Percentiles rank a stretch among this genome's conserved stretches.
phyloP scores from a whole-genome alignment of 2,329 filamentous ascomycete species.

The Lecanicillium sp. region DNA sequence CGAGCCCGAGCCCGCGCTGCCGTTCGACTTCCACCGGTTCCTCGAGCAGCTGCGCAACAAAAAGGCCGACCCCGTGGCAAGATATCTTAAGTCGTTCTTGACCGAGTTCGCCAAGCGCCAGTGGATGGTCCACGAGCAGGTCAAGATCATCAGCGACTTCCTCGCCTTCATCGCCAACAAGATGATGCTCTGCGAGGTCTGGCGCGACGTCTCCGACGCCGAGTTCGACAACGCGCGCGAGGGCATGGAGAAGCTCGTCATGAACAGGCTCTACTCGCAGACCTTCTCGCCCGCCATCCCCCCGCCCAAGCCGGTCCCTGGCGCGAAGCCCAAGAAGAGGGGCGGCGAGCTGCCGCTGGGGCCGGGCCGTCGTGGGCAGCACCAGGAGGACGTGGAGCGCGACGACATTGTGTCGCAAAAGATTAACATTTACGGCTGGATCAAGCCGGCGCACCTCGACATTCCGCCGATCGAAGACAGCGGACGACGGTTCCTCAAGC shows the following conservation, averaged over 20 bases:
- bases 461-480: constrained; percentile 80
- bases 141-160: constrained; percentile 97
- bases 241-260: constrained; percentile 98
- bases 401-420: constrained; percentile 96
- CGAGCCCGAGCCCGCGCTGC: constrained; percentile 74
- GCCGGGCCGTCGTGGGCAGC: constrained; percentile 84
- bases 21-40: constrained; percentile 97
- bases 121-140: constrained; percentile 99
- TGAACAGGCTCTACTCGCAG: constrained; percentile 93
- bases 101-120: constrained; percentile 94
- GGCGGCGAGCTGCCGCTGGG: constrained; percentile 64
- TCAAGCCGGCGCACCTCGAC: constrained; percentile 87
- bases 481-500: constrained; percentile 76
- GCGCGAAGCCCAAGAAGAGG: constrained; percentile 61
- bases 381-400: constrained; percentile 95
- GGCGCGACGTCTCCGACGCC: constrained; percentile 89
- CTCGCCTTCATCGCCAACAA: constrained; percentile 95
- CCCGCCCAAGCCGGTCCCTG: constrained; percentile 66
- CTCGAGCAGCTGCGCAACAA: constrained; percentile 92
- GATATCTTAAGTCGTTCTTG: constrained; percentile 90
- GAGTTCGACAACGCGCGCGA: constrained; percentile 98
- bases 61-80: constrained; percentile 94
- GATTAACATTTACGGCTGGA: constrained; percentile 94
- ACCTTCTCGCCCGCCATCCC: constrained; percentile 95
- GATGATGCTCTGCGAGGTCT: constrained; percentile 95